Evolutionary conservation across 2,329 filamentous ascomycete genomes (phyloP).

Genomic region (Didymosphaeria variabile): DNA sequence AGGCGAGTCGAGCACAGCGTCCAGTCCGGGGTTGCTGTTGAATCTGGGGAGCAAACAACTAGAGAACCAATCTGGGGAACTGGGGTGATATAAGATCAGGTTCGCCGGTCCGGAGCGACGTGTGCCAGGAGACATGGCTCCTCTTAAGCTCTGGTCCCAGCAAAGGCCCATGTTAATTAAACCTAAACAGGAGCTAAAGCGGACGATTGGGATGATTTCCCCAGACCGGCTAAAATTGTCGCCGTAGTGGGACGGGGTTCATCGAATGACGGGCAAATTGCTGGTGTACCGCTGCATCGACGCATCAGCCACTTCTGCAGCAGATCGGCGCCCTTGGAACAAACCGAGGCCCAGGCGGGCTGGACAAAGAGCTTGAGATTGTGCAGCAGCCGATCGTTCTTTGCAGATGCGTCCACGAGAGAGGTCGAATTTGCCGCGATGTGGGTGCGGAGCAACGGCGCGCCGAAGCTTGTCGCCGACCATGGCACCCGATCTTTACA

Average conservation of each 20-base stretch:
- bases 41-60: constrained; percentile 33
- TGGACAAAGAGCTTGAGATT: constrained; percentile 30
- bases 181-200: constrained; percentile 38
- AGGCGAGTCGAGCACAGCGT: constrained; percentile 13
- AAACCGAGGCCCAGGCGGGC: constrained; percentile 36
- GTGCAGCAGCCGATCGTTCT: constrained; percentile 29
- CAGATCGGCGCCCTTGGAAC: constrained; percentile 39
- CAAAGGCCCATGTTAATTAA: constrained; percentile 39
- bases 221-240: constrained; percentile 47
- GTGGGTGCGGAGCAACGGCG: constrained; percentile 10
- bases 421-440: constrained; percentile 6
- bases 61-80: constrained; percentile 37
- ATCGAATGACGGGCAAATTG: constrained; percentile 31
- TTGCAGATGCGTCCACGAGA: constrained; percentile 1
- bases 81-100: constrained; percentile 44
- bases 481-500: constrained; percentile 7
- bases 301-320: constrained; percentile 30
- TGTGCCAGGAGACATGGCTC: constrained; percentile 42
- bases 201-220: constrained; percentile 40
- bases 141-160: constrained; percentile 31
- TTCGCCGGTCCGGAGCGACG: constrained; percentile 37
- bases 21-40: not conserved
- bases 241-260: constrained; percentile 30
- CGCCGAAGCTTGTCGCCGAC: constrained; percentile 10
- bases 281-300: constrained; percentile 19